phyloP scores from a whole-genome alignment of 208 protist species.

The Leishmania amazonensis region DNA sequence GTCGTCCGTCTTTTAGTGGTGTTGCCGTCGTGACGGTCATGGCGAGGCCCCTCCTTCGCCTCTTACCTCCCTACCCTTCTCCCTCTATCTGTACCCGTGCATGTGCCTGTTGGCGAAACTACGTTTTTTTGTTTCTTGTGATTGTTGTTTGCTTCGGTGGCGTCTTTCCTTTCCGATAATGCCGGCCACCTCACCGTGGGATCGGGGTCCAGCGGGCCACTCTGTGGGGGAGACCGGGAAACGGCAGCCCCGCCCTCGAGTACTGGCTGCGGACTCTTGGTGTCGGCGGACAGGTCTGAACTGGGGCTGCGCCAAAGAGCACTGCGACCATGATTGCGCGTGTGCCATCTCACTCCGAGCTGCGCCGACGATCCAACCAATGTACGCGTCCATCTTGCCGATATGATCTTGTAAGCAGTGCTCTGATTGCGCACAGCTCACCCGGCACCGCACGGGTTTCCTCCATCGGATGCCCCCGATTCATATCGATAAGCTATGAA shows the following conservation, averaged over 20 bases:
- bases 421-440: background rate
- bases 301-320: background rate
- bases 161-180: background rate
- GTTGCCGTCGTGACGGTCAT: background rate
- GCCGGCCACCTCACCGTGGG: background rate
- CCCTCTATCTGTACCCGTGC: background rate
- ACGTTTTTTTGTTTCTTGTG: background rate
- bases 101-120: background rate
- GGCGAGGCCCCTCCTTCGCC: background rate
- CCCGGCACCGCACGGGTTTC: no score
- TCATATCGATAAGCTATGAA: background rate
- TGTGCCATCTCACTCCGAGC: background rate
- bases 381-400: background rate
- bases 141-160: background rate
- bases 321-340: background rate
- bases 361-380: background rate
- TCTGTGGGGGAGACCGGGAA: background rate
- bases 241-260: background rate
- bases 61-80: background rate
- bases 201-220: background rate
- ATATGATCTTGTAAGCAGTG: background rate
- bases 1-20: background rate
- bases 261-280: background rate
- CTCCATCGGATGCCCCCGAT: background rate
- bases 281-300: background rate